Conservation (phyloP, 2,329 filamentous ascomycete genomes). For the Penicillium hesseltinei region DNA sequence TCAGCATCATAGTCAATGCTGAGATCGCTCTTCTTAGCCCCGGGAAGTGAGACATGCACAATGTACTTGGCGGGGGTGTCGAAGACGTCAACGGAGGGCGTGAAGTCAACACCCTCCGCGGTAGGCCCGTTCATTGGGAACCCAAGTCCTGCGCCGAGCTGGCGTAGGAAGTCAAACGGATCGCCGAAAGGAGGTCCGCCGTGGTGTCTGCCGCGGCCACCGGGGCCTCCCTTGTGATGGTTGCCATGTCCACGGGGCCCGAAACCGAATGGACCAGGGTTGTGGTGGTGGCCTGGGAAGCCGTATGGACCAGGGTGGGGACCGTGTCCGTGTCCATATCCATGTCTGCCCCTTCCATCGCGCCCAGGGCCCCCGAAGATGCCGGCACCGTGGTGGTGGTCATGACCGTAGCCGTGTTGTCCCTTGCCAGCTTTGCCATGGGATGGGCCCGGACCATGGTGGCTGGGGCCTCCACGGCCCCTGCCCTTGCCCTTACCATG, state of each 20-base stretch:
- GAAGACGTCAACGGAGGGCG: slow-evolving; percentile 62
- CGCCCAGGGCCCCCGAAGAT: background rate
- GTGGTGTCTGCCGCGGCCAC: slow-evolving; percentile 10
- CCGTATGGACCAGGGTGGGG: slow-evolving; percentile 5
- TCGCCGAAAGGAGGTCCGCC: slow-evolving; percentile 5
- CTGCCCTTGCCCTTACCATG: slow-evolving; percentile 15
- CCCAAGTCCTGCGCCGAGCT: slow-evolving; percentile 31
- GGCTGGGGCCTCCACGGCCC: slow-evolving; percentile 3
- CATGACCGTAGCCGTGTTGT: background rate
- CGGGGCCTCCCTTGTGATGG: slow-evolving; percentile 7
- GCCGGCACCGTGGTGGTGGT: background rate
- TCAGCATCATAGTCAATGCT: slow-evolving; percentile 74
- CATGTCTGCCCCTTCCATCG: background rate
- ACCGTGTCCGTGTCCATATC: background rate
- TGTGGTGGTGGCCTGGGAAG: slow-evolving; percentile 3
- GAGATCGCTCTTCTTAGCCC: slow-evolving; percentile 75
- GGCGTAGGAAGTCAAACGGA: slow-evolving; percentile 26
- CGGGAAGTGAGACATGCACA: slow-evolving; percentile 71
- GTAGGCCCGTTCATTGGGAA: slow-evolving; percentile 23
- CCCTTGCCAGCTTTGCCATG: background rate
- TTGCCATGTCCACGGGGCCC: slow-evolving; percentile 7
- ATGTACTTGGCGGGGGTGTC: slow-evolving; percentile 64
- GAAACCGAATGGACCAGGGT: background rate
- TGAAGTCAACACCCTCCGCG: slow-evolving; percentile 35
- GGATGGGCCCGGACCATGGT: slow-evolving; percentile 6